Evolutionary conservation across 805 yeast species (phyloP), one percentile per base, ranked within the genome.

Genomic region (Zygoascus ofunaensis): DNA sequence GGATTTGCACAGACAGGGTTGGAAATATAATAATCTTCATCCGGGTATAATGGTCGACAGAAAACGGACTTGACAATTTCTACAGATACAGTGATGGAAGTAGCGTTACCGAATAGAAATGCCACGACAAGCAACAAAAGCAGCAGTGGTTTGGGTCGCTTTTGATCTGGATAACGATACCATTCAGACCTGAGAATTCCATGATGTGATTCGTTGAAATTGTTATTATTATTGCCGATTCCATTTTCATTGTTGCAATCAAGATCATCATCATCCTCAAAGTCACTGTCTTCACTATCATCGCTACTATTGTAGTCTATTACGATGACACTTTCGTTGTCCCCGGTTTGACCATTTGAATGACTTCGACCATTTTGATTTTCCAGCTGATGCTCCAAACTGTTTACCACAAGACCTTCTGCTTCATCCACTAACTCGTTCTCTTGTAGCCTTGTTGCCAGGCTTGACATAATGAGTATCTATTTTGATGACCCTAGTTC

Each of bases 1-100:
- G 46, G 38, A 26, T 44, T 34, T 8, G 37, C 41, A 38, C 57
- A 53, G 14, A 49, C 34, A 14, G 50, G 47, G 36, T 53, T 54
- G 14, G 41, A 15, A 23, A 24, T 33, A 36, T 15, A 30, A 4
- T 30, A 32, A 14, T 5, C 20, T 21, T 15, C 42, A 39, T 28
- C 15, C 5, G 14, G 34, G n/a, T 18, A 30, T 4, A 35, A 28
- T 7, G 28, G 26, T 28, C 42, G 8, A 19, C 42, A 32, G 30
- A 4, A 4, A 20, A 41, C 20, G 3, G 4, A 30, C 20, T 43
- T 36, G 34, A 53, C 20, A 18, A 50, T 44, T 36, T 53, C 56
- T 2, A 52, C 24, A 22, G 21, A 7, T n/a, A 48, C 43, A 12
- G 50, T 44, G 20, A 33, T 23, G 21, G 32, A 28, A 28, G 32